Evolutionary conservation across 1,284 basidiomycete genomes (phyloP).

Genomic region (Cerrena zonata): DNA sequence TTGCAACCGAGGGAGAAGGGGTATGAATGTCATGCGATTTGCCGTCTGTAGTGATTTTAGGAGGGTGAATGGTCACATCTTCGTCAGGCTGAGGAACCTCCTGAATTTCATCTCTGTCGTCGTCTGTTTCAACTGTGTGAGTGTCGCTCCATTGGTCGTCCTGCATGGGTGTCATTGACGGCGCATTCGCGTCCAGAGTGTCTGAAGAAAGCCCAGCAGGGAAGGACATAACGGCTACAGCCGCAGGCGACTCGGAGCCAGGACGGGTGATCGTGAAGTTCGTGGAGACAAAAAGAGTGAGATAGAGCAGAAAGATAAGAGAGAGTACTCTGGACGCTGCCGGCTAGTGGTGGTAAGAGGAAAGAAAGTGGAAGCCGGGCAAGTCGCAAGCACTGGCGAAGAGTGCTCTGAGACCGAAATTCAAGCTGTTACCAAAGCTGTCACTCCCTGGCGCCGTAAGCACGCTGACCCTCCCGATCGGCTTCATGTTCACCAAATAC

Average conservation of each 20-base stretch:
- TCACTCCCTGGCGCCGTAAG: background rate
- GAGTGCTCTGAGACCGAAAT: background rate
- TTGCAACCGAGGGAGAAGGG: constrained; percentile 25
- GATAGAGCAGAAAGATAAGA: background rate
- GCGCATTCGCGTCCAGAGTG: constrained; percentile 20
- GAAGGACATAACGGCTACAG: constrained; percentile 10
- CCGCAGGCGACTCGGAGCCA: background rate
- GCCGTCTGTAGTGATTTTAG: constrained; percentile 31
- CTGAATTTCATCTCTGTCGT: constrained; percentile 30
- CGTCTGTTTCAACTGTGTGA: constrained; percentile 34
- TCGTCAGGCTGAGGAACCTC: constrained; percentile 24
- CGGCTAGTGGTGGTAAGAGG: background rate
- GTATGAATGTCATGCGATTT: constrained; percentile 29
- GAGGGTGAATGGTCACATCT: constrained; percentile 28
- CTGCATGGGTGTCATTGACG: constrained; percentile 16
- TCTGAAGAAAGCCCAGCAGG: constrained; percentile 26
- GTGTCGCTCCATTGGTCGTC: constrained; percentile 37
- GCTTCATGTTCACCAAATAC: background rate
- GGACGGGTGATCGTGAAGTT: background rate
- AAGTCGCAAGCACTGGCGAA: background rate
- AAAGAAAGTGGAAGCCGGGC: background rate
- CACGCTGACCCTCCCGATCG: background rate
- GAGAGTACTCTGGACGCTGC: background rate
- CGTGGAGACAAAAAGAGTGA: background rate
- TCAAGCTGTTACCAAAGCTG: background rate